Percentiles rank a stretch among this genome's conserved stretches.
phyloP scores from a whole-genome alignment of 2,329 filamentous ascomycete genomes.

The Aspergillus intermedius region DNA sequence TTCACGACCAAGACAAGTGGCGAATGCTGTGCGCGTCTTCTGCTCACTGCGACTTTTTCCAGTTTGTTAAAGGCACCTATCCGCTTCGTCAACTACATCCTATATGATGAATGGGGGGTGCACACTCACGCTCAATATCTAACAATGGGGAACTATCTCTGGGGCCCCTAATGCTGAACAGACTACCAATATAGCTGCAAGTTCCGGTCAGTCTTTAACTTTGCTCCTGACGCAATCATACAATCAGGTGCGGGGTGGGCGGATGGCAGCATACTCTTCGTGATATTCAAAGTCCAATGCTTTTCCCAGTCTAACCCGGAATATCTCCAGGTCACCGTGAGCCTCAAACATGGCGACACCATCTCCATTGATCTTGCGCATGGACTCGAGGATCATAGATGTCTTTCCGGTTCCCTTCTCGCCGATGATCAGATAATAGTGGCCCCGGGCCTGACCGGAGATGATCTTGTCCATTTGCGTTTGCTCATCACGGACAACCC shows the following conservation, averaged over 20 bases:
- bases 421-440: slow-evolving; percentile 86
- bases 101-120: too few relatives aligned
- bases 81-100: too few relatives aligned
- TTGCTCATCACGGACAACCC: slow-evolving; percentile 83
- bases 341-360: slow-evolving; percentile 94
- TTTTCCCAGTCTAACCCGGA: slow-evolving; percentile 85
- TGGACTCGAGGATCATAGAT: slow-evolving; percentile 91
- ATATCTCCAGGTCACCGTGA: slow-evolving; percentile 90
- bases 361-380: slow-evolving; percentile 85
- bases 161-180: slow-evolving; percentile 90
- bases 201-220: neutral
- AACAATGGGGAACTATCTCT: slow-evolving; percentile 85
- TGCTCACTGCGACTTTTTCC: slow-evolving; percentile 78
- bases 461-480: slow-evolving; percentile 75
- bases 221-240: slow-evolving; percentile 6
- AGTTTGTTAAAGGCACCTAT: slow-evolving; percentile 79
- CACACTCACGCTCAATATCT: slow-evolving; percentile 68
- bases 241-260: neutral
- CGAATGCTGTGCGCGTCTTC: slow-evolving; percentile 53
- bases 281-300: slow-evolving; percentile 94
- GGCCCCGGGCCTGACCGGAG: slow-evolving; percentile 62
- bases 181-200: slow-evolving; percentile 64
- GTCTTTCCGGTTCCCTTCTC: slow-evolving; percentile 97
- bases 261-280: slow-evolving; percentile 64
- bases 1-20: slow-evolving; percentile 93